phyloP scores from a whole-genome alignment of 441 rosid genomes.

The Populus hybrid region DNA sequence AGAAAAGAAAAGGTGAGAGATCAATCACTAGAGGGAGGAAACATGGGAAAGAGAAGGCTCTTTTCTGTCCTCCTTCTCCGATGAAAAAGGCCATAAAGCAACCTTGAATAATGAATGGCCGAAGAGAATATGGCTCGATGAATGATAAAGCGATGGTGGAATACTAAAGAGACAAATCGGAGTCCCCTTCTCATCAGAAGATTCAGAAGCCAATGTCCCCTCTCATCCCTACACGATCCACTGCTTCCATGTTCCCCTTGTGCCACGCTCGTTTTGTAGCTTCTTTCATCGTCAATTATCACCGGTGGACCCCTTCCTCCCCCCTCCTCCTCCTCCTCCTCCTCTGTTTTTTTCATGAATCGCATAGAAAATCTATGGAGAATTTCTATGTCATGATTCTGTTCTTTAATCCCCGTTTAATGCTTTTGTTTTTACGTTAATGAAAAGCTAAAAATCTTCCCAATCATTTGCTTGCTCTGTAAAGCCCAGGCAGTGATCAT shows the following conservation, averaged over 20 bases:
- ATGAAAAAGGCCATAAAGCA: background rate
- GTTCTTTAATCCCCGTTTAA: background rate
- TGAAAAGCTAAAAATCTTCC: slow-evolving; percentile 13
- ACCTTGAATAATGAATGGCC: no score
- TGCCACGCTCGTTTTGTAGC: slow-evolving; percentile 45
- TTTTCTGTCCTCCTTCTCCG: background rate
- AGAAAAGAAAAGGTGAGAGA: background rate
- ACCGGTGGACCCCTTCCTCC: slow-evolving; percentile 15
- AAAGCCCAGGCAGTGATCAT: slow-evolving; percentile 20
- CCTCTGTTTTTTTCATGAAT: background rate
- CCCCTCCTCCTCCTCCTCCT: no score
- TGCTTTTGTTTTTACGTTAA: background rate
- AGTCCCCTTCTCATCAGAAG: slow-evolving; percentile 20
- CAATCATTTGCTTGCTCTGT: slow-evolving; percentile 35
- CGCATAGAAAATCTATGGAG: background rate
- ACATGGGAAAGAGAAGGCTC: background rate
- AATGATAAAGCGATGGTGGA: background rate
- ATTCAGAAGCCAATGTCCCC: slow-evolving; percentile 50
- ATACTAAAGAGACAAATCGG: slow-evolving; percentile 28
- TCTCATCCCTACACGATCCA: slow-evolving; percentile 53
- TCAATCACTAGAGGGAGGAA: background rate
- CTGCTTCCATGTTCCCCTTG: slow-evolving; percentile 62
- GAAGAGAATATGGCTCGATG: no score
- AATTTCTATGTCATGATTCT: background rate
- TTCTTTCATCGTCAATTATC: slow-evolving; percentile 36